Evolutionary conservation across 352 stramenopile species (phyloP).

Genomic region (Phytophthora sp.): DNA sequence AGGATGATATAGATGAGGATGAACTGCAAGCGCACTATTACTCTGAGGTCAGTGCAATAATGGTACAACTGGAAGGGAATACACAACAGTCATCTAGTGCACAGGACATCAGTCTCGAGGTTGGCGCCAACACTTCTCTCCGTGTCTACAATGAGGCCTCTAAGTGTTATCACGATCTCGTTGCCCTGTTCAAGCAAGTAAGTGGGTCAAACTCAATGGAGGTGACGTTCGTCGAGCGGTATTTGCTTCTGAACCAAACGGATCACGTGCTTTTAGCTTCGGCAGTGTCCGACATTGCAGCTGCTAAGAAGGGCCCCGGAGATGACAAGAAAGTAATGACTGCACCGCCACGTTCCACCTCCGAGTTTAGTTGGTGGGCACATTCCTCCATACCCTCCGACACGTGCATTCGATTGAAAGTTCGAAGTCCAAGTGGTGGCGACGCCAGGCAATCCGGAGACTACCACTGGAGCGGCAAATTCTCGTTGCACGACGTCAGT

Average conservation of each 20-base stretch:
- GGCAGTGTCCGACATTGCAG: conserved; percentile 51
- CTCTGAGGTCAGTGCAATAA: conserved; percentile 68
- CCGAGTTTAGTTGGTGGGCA: conserved; percentile 73
- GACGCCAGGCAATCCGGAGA: conserved; percentile 22
- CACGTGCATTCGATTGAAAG: conserved; percentile 68
- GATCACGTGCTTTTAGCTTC: conserved; percentile 58
- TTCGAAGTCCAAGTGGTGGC: conserved; percentile 31
- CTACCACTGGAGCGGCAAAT: conserved; percentile 82
- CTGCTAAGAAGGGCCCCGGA: conserved; percentile 21
- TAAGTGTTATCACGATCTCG: conserved; percentile 80
- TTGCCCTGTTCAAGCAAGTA: conserved; percentile 72
- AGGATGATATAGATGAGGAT: conserved; percentile 44
- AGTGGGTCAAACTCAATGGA: conserved; percentile 69
- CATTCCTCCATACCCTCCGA: conserved; percentile 62
- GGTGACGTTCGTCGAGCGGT: conserved; percentile 83
- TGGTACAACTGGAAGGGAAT: conserved; percentile 74
- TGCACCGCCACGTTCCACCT: conserved; percentile 48
- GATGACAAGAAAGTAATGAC: conserved; percentile 32
- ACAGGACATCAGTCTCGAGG: conserved; percentile 64
- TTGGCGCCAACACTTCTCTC: conserved; percentile 68
- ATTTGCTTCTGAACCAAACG: conserved; percentile 80
- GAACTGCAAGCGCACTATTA: conserved; percentile 71
- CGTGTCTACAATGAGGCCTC: conserved; percentile 76
- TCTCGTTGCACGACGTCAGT: conserved; percentile 84
- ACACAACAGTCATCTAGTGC: conserved; percentile 53